Conservation (phyloP, 2,329 filamentous ascomycete genomes). For the Huntiella abstrusa region DNA sequence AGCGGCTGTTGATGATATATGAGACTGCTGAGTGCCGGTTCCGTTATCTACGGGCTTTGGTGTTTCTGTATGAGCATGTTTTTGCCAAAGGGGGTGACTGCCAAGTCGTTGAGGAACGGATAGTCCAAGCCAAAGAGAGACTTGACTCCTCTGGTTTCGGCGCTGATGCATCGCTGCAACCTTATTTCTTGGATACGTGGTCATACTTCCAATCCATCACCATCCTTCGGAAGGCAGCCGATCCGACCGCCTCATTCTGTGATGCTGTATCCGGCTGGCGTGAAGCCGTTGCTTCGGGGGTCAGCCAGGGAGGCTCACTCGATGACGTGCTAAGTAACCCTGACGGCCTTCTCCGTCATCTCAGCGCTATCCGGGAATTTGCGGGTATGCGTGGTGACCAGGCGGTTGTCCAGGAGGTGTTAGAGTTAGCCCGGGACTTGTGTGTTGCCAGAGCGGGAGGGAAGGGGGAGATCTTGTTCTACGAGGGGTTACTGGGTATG, state of each 20-base stretch:
- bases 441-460: slow-evolving; percentile 16
- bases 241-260: slow-evolving; percentile 1
- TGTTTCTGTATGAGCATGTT: slow-evolving; percentile 23
- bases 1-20: slow-evolving; percentile 30
- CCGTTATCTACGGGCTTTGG: slow-evolving; percentile 31
- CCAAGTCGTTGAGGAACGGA: background rate
- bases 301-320: slow-evolving; percentile 10
- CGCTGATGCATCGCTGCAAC: slow-evolving; percentile 5
- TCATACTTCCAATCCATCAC: slow-evolving; percentile 11
- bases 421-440: slow-evolving; percentile 28
- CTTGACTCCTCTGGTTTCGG: slow-evolving; percentile 7
- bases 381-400: slow-evolving; percentile 32
- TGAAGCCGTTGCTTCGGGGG: slow-evolving; percentile 6
- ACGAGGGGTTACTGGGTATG: slow-evolving; percentile 29
- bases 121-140: slow-evolving; percentile 4
- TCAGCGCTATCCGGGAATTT: slow-evolving; percentile 32
- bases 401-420: slow-evolving; percentile 25
- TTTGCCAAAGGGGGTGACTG: slow-evolving; percentile 9
- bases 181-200: slow-evolving; percentile 10
- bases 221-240: slow-evolving; percentile 5
- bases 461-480: slow-evolving; percentile 23
- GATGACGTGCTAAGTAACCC: slow-evolving; percentile 19
- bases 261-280: slow-evolving; percentile 10
- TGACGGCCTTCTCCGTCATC: slow-evolving; percentile 27
- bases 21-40: slow-evolving; percentile 31